A percentile compares a stretch with the other conserved stretches of the same genome.
phyloP scores from a whole-genome alignment of 257 asterid genomes.

The Solanum chilense region DNA sequence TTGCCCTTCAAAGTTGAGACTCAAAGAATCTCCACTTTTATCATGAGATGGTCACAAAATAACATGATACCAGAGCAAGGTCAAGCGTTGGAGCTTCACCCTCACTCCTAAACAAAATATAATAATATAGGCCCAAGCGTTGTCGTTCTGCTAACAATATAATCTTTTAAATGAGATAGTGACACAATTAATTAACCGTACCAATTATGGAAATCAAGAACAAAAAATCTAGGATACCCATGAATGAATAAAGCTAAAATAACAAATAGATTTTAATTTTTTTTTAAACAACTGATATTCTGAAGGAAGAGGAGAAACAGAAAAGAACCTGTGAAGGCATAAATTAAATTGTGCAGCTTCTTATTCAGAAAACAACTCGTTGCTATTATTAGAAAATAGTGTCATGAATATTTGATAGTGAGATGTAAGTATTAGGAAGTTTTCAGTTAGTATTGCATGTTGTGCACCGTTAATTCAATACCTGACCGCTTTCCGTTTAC shows the following conservation, averaged over 20 bases:
- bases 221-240: not conserved
- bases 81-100: not conserved
- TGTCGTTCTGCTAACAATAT: not conserved
- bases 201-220: not conserved
- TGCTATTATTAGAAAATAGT: not conserved
- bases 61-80: not conserved
- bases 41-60: not conserved
- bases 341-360: not conserved
- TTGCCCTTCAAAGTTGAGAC: not conserved
- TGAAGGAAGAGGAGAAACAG: not conserved
- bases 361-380: not conserved
- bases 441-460: constrained; percentile 2
- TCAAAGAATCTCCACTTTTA: not conserved
- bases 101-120: not conserved
- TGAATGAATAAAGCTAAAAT: not conserved
- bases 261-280: not conserved
- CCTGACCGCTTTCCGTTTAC: constrained; percentile 15
- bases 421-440: not conserved
- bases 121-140: not conserved
- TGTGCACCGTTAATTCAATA: constrained; percentile 10
- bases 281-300: not conserved
- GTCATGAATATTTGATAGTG: not conserved
- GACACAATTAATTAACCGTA: not conserved
- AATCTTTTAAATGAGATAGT: not conserved
- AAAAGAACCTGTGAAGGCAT: not conserved